Evolutionary conservation across 73 alveolate genomes (phyloP).

Genomic region (Diophrys appendiculata): DNA sequence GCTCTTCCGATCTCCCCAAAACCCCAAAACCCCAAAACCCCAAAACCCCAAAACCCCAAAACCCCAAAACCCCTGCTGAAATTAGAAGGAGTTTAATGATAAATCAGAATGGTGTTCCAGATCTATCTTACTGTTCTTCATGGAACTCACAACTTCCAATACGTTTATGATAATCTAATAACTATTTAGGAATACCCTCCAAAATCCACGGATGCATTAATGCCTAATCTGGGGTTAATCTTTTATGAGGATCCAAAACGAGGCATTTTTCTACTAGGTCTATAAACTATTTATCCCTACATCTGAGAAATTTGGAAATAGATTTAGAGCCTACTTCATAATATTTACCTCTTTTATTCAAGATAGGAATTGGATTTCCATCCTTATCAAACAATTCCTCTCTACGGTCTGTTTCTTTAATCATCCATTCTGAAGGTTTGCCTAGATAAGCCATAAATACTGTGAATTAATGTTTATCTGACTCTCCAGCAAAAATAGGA

Average conservation of each 20-base stretch:
- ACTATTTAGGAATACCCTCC: conserved; percentile 1
- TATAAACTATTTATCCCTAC: conserved; percentile 14
- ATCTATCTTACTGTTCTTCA: too few relatives aligned
- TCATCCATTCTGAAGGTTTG: neutral
- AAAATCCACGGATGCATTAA: conserved; percentile 54
- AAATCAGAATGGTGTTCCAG: too few relatives aligned
- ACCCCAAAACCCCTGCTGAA: too few relatives aligned
- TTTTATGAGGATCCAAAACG: conserved; percentile 20
- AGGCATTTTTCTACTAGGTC: conserved; percentile 8
- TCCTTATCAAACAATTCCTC: too few relatives aligned
- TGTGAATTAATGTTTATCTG: conserved; percentile 43
- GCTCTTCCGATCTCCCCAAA: too few relatives aligned
- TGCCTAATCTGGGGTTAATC: conserved; percentile 57
- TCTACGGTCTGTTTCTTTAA: neutral
- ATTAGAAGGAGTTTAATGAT: too few relatives aligned
- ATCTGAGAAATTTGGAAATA: conserved; percentile 8
- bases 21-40: too few relatives aligned
- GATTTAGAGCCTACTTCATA: conserved; percentile 1
- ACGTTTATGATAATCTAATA: neutral
- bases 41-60: too few relatives aligned
- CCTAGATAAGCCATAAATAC: conserved; percentile 54
- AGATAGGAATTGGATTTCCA: conserved; percentile 63
- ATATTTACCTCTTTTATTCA: conserved; percentile 32
- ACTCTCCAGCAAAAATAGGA: conserved; percentile 75
- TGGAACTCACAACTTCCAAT: conserved; percentile 25